A percentile compares a stretch with the other conserved stretches of the same genome.
Conservation (phyloP, 768 basidiomycete genomes). For the Coprinellus aureogranulatus region DNA sequence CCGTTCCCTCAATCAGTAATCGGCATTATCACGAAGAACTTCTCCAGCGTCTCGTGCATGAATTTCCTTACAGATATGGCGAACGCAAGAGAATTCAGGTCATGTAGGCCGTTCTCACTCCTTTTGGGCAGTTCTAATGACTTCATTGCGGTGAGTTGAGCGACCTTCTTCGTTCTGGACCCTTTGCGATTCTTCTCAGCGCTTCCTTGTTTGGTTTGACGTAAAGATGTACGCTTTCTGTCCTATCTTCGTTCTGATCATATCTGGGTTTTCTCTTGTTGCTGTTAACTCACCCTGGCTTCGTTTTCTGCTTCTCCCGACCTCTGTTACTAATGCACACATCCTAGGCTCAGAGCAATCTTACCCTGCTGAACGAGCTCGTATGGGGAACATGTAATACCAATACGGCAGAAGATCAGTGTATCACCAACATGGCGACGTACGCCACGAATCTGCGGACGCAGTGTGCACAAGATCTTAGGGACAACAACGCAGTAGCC, state of each 20-base stretch:
- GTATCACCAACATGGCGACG: conserved; percentile 65
- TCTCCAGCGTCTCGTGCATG: conserved; percentile 61
- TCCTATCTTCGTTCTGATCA: background rate
- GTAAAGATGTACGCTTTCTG: no score
- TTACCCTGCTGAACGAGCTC: conserved; percentile 60
- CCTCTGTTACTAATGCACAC: background rate
- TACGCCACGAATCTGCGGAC: conserved; percentile 49
- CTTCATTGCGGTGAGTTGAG: conserved; percentile 51
- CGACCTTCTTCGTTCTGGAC: background rate
- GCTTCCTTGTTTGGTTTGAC: no score
- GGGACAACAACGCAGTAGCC: conserved; percentile 49
- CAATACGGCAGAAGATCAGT: conserved; percentile 42
- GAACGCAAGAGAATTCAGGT: conserved; percentile 51
- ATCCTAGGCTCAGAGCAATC: conserved; percentile 59
- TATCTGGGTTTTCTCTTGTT: background rate
- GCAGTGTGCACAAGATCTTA: conserved; percentile 58
- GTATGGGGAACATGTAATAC: conserved; percentile 85
- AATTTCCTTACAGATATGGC: conserved; percentile 80
- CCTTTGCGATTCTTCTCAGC: background rate
- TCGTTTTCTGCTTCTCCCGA: background rate
- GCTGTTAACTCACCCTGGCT: background rate
- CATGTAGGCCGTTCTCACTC: conserved; percentile 75
- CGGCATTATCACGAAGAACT: conserved; percentile 59
- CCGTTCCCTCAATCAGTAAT: conserved; percentile 81
- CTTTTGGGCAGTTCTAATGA: conserved; percentile 52